Percentiles rank a stretch among this genome's conserved stretches.
phyloP scores from a whole-genome alignment of 306 rosid genomes.

The Malus sieversii region DNA sequence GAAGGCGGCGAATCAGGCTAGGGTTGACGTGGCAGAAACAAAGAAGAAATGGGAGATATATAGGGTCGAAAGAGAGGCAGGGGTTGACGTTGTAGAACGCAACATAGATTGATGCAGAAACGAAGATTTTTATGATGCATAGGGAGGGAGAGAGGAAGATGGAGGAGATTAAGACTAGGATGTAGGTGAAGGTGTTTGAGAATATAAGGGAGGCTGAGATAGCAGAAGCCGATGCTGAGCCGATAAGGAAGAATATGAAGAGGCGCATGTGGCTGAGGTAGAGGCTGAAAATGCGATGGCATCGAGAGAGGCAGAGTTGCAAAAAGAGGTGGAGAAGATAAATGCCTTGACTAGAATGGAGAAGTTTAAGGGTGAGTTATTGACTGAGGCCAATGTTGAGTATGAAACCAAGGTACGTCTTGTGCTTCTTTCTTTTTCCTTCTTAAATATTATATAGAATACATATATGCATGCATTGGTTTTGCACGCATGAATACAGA shows the following conservation, averaged over 20 bases:
- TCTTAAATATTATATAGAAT: too few relatives aligned
- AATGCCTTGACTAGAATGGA: not conserved
- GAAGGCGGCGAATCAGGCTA: constrained; percentile 54
- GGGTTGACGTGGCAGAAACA: constrained; percentile 20
- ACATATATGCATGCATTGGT: too few relatives aligned
- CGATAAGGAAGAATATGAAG: constrained; percentile 14
- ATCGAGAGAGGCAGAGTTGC: constrained; percentile 18
- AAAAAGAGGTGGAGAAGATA: constrained; percentile 23
- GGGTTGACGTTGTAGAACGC: constrained; percentile 17
- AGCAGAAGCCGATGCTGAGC: constrained; percentile 16
- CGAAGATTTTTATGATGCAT: constrained; percentile 8
- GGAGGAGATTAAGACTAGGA: constrained; percentile 20
- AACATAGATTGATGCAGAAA: constrained; percentile 20
- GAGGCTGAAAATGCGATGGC: constrained; percentile 17
- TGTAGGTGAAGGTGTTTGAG: constrained; percentile 21
- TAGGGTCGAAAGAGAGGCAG: constrained; percentile 14
- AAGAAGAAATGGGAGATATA: constrained; percentile 24
- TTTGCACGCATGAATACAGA: too few relatives aligned
- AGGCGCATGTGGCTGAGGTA: constrained; percentile 12
- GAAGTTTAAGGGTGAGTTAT: not conserved
- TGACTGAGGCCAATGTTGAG: constrained; percentile 4
- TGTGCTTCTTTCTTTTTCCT: too few relatives aligned
- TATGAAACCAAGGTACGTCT: not conserved
- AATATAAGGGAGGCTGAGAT: constrained; percentile 23
- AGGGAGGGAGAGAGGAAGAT: constrained; percentile 25